Percentiles rank a stretch among this genome's conserved stretches.
phyloP scores from a whole-genome alignment of 495 filamentous ascomycete genomes.

The Cercophora scortea region DNA sequence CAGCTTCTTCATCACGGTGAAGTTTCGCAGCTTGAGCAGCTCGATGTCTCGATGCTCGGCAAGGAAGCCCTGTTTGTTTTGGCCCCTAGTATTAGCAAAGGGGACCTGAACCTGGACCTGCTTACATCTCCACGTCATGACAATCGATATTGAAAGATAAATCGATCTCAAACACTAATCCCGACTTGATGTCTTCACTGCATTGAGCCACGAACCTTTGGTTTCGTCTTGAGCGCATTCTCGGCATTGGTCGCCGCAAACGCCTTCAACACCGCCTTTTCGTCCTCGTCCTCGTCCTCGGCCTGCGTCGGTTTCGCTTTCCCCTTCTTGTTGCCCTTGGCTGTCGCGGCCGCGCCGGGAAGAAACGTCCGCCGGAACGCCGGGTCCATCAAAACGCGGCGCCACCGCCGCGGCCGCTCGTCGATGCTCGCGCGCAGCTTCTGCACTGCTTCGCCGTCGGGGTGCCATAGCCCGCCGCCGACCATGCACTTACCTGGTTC shows the following conservation, averaged over 20 bases:
- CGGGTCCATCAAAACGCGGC: slow-evolving; percentile 51
- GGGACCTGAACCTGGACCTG: no score
- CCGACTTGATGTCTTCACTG: no score
- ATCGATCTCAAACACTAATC: no score
- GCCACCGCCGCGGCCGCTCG: slow-evolving; percentile 56
- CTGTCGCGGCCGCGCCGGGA: not conserved
- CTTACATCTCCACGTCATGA: no score
- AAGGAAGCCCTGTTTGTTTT: slow-evolving; percentile 49
- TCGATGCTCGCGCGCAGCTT: slow-evolving; percentile 66
- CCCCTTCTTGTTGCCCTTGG: slow-evolving; percentile 38
- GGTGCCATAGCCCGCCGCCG: slow-evolving; percentile 75
- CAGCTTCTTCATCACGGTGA: slow-evolving; percentile 59
- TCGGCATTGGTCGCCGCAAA: slow-evolving; percentile 61
- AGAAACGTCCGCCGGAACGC: slow-evolving; percentile 57
- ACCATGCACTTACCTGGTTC: slow-evolving; percentile 37
- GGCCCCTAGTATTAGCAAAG: no score
- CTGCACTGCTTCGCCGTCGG: slow-evolving; percentile 53
- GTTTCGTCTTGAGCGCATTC: slow-evolving; percentile 73
- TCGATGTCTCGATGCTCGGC: slow-evolving; percentile 66
- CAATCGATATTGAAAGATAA: no score
- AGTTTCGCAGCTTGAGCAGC: slow-evolving; percentile 69
- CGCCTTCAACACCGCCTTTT: slow-evolving; percentile 44
- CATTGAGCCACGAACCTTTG: slow-evolving; percentile 36
- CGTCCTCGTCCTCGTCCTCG: not conserved
- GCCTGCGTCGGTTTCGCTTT: slow-evolving; percentile 26